phyloP scores from a whole-genome alignment of 129 eudicot genomes.

The Mikania micrantha region DNA sequence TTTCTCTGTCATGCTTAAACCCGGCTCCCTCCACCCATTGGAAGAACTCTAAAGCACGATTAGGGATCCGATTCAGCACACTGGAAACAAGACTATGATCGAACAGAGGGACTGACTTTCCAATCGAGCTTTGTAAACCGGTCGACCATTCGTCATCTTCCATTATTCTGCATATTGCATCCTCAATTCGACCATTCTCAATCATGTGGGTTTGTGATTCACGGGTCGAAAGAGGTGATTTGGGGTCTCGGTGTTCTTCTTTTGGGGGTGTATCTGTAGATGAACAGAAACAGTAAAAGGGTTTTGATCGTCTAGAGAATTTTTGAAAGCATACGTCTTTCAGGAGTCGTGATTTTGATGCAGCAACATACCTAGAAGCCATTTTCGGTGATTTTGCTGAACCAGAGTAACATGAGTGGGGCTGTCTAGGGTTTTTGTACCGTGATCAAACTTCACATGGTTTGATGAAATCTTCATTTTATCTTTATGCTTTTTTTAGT shows the following conservation, averaged over 20 bases:
- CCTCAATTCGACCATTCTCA: conserved; percentile 32
- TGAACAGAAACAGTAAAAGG: conserved; percentile 9
- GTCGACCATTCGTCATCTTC: conserved; percentile 64
- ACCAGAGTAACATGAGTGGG: neutral
- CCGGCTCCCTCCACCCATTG: conserved; percentile 58
- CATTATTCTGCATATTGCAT: conserved; percentile 58
- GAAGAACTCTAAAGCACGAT: conserved; percentile 65
- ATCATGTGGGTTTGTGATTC: conserved; percentile 3
- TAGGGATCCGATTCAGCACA: conserved; percentile 43
- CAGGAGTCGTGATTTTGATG: conserved; percentile 4
- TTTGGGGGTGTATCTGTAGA: neutral
- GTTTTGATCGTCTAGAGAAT: conserved; percentile 3
- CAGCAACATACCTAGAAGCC: conserved; percentile 13
- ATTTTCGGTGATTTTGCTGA: conserved; percentile 14
- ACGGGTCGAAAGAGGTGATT: neutral
- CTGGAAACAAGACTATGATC: conserved; percentile 50
- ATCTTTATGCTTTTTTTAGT: too few relatives aligned
- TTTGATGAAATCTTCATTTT: too few relatives aligned
- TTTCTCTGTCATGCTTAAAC: conserved; percentile 40
- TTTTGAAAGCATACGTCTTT: conserved; percentile 2
- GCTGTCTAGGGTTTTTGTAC: conserved; percentile 19
- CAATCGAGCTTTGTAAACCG: conserved; percentile 57
- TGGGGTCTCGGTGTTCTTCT: conserved; percentile 20
- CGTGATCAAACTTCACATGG: neutral
- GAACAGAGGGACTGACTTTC: conserved; percentile 43